These are phyloP conservation scores for Pyropia haitanensis DNA, from an alignment of 23 red algal genomes.

Conservation along the genomic window DNA sequence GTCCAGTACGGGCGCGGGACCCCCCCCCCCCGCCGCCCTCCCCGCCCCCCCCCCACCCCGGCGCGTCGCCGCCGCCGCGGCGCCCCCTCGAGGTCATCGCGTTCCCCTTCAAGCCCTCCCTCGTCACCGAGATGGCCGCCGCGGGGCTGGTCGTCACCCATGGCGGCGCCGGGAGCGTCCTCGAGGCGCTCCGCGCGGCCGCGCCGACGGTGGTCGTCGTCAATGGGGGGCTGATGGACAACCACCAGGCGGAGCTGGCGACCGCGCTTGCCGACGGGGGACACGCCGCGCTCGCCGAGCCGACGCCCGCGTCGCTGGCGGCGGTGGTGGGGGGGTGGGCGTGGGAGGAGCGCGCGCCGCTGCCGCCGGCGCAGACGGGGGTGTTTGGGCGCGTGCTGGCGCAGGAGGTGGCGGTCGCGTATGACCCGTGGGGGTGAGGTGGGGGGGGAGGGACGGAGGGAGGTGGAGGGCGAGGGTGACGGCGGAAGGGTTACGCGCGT, in stretches of 20 bases:
- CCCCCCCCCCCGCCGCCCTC: conserved; percentile 9
- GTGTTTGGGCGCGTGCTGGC: too few relatives aligned
- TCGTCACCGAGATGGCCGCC: conserved; percentile 2
- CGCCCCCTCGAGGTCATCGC: conserved; percentile 5
- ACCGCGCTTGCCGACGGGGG: conserved; percentile 33
- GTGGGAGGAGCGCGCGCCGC: too few relatives aligned
- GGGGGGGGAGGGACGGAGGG: too few relatives aligned
- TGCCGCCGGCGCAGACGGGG: too few relatives aligned
- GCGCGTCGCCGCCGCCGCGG: conserved; percentile 9
- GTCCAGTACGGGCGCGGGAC: conserved; percentile 53
- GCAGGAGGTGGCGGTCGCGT: too few relatives aligned
- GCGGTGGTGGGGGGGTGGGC: too few relatives aligned
- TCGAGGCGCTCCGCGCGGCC: conserved; percentile 38
- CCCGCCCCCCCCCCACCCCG: background rate
- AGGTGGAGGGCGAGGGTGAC: too few relatives aligned
- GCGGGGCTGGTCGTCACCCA: conserved; percentile 64
- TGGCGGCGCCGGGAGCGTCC: conserved; percentile 61
- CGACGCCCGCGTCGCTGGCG: too few relatives aligned
- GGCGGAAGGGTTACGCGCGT: too few relatives aligned
- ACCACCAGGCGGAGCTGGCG: conserved; percentile 86
- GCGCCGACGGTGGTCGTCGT: conserved; percentile 58
- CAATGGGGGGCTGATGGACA: conserved; percentile 70
- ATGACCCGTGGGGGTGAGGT: too few relatives aligned
- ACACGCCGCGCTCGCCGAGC: too few relatives aligned
- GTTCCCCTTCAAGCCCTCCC: conserved; percentile 28